phyloP scores from a whole-genome alignment of 441 rosid genomes.

The Raphanus hybrid region DNA sequence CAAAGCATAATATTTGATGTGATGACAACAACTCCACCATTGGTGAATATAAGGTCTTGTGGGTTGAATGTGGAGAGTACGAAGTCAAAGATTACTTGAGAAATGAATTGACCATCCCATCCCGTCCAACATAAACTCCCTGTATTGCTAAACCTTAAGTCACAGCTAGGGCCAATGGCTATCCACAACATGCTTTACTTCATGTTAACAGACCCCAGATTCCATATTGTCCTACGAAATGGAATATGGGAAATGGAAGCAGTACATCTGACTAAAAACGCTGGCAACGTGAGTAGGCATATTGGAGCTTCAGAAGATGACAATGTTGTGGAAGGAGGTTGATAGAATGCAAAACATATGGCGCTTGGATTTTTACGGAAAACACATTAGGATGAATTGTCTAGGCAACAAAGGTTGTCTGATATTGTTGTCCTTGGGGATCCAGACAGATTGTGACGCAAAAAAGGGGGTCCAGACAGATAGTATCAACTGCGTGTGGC shows the following conservation, averaged over 20 bases:
- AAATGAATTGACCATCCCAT: conserved; percentile 78
- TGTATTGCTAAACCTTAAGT: conserved; percentile 75
- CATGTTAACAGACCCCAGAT: conserved; percentile 86
- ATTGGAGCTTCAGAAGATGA: conserved; percentile 99
- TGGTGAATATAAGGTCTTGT: conserved; percentile 75
- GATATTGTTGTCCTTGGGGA: conserved; percentile 87
- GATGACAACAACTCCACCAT: conserved; percentile 38
- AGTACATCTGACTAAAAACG: conserved; percentile 76
- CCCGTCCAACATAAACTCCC: conserved; percentile 77
- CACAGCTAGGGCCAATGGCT: conserved; percentile 69
- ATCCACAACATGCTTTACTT: conserved; percentile 66
- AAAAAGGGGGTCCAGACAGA: conserved; percentile 42
- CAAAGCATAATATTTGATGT: not conserved
- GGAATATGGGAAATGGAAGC: conserved; percentile 73
- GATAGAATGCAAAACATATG: conserved; percentile 99
- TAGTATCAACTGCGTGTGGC: conserved; percentile 27
- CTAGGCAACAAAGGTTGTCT: conserved; percentile 89
- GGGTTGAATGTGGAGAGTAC: conserved; percentile 92
- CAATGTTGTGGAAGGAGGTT: conserved; percentile 99
- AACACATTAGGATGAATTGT: conserved; percentile 96
- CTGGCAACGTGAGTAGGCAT: conserved; percentile 96
- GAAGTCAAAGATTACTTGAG: conserved; percentile 74
- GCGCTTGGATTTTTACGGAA: conserved; percentile 99
- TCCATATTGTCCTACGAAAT: conserved; percentile 80
- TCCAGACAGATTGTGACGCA: conserved; percentile 28